A percentile compares a stretch with the other conserved stretches of the same genome.
Conservation (phyloP, 2,329 filamentous ascomycete species). For the Microdochium trichocladiopsis region DNA sequence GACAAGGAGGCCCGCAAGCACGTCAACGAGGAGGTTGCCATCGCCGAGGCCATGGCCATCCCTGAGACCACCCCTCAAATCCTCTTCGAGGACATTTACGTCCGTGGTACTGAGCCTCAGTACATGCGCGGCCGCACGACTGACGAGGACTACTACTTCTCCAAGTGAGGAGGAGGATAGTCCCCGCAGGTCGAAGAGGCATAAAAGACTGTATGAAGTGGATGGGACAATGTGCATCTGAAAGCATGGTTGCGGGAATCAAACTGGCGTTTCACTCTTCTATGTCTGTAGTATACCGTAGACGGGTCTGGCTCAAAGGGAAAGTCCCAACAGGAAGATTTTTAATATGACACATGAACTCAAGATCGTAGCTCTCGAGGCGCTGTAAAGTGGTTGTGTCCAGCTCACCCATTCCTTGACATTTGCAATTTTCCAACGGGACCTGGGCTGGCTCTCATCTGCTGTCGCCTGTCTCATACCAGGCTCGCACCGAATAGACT, state of each 20-base stretch:
- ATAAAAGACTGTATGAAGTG: not conserved
- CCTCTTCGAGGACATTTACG: constrained; percentile 95
- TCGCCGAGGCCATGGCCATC: constrained; percentile 78
- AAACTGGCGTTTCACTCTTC: constrained; percentile 1
- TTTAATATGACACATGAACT: not conserved
- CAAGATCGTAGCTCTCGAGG: no score
- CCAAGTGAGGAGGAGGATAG: constrained; percentile 24
- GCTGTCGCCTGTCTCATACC: no score
- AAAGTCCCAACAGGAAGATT: not conserved
- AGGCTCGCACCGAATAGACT: no score
- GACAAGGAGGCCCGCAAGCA: constrained; percentile 86
- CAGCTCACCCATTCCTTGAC: no score
- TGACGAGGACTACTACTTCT: constrained; percentile 95
- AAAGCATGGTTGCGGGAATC: constrained; percentile 1
- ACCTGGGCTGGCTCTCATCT: no score
- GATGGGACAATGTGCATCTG: not conserved
- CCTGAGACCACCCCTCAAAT: constrained; percentile 77
- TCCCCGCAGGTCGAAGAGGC: not conserved
- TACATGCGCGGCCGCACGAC: constrained; percentile 82
- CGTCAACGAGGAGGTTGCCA: constrained; percentile 85
- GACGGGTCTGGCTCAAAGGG: not conserved
- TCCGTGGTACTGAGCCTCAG: constrained; percentile 75
- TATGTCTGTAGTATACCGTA: not conserved
- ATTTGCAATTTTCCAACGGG: no score
- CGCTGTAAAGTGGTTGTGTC: no score